Percentiles rank a stretch among this genome's conserved stretches.
Conservation (phyloP, 2,329 filamentous ascomycete genomes). For the Tolypocladium capitatum region DNA sequence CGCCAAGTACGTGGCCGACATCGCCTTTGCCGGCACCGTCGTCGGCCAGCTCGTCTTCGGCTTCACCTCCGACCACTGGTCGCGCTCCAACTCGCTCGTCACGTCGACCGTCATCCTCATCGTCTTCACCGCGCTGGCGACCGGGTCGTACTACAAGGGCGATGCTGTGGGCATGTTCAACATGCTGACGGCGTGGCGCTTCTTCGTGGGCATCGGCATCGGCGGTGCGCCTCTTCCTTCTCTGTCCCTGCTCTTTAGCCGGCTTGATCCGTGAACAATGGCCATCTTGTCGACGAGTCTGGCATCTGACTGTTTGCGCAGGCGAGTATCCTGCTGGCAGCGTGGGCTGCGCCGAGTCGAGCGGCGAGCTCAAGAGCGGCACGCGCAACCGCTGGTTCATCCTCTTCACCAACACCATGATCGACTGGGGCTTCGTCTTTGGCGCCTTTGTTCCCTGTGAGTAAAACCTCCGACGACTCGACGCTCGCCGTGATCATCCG, state of each 20-base stretch:
- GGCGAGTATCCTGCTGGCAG: conserved; percentile 72
- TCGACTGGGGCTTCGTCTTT: conserved; percentile 71
- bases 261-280: too few relatives aligned
- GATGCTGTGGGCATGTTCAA: conserved; percentile 60
- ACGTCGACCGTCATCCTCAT: conserved; percentile 73
- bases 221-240: conserved; percentile 33
- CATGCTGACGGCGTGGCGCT: conserved; percentile 66
- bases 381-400: conserved; percentile 86
- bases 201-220: conserved; percentile 71
- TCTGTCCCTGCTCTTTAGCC: too few relatives aligned
- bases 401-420: conserved; percentile 79
- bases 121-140: conserved; percentile 66
- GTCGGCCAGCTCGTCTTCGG: conserved; percentile 73
- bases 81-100: conserved; percentile 68
- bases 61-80: conserved; percentile 71
- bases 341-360: conserved; percentile 73
- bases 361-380: conserved; percentile 66
- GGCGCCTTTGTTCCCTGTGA: conserved; percentile 59
- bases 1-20: conserved; percentile 62
- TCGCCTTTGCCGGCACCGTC: conserved; percentile 79
- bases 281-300: not conserved
- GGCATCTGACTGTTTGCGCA: conserved; percentile 5
- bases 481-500: not conserved
- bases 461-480: conserved; percentile 1
- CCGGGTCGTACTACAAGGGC: conserved; percentile 64